phyloP scores from a whole-genome alignment of 2,329 filamentous ascomycete genomes.

The Samsoniella hepiali region DNA sequence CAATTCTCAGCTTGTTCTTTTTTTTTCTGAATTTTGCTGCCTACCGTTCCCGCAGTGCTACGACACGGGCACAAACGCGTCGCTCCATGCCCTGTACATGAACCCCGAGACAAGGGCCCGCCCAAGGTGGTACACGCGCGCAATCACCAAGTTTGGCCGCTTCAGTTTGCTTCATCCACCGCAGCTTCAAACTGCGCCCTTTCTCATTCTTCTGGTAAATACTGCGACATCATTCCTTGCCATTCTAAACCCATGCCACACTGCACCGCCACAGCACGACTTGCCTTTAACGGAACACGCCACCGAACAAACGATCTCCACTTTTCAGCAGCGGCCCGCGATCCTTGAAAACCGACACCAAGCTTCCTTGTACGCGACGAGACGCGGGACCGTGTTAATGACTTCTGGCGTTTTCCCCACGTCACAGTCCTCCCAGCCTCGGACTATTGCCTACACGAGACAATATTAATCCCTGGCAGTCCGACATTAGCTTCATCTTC shows the following conservation, averaged over 20 bases:
- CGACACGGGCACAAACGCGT: neutral
- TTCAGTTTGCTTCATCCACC: neutral
- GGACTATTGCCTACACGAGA: slow-evolving; percentile 4
- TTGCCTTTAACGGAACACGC: neutral
- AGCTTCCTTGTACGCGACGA: slow-evolving; percentile 12
- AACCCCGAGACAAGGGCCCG: neutral
- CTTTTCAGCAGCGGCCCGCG: neutral
- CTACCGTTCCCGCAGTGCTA: too few species aligned
- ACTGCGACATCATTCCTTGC: neutral
- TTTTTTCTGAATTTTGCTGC: too few species aligned
- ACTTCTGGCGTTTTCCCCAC: slow-evolving; percentile 13
- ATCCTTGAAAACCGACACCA: neutral
- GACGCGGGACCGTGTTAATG: slow-evolving; percentile 18
- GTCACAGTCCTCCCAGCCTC: slow-evolving; percentile 13
- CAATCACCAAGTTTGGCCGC: neutral
- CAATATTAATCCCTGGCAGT: neutral
- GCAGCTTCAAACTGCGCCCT: neutral
- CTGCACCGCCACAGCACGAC: neutral
- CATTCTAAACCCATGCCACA: neutral
- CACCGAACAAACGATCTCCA: neutral
- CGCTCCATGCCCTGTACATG: neutral
- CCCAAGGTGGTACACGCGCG: neutral
- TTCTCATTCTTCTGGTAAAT: neutral
- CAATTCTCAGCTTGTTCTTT: too few species aligned
- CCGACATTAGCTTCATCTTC: neutral